These are phyloP conservation scores for Leccinum griseonigrum DNA, from an alignment of 1,284 basidiomycete genomes.

Conservation along the genomic window DNA sequence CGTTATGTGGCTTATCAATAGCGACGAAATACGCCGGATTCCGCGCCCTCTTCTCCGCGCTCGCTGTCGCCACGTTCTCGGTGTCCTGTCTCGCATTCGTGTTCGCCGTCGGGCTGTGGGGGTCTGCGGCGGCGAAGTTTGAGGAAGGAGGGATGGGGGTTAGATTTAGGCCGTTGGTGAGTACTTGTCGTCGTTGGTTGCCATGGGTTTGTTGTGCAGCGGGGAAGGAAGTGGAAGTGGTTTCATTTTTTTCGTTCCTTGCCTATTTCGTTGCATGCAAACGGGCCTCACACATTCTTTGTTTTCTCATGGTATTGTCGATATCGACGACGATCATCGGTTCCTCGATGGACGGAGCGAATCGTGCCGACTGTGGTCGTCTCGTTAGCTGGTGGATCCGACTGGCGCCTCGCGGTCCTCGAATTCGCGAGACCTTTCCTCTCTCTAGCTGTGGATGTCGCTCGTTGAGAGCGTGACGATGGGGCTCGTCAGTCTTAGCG, in stretches of 20 bases:
- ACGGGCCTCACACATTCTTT: too few relatives aligned
- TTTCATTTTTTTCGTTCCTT: too few relatives aligned
- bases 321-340: too few relatives aligned
- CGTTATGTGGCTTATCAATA: conserved; percentile 1
- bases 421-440: too few relatives aligned
- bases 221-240: too few relatives aligned
- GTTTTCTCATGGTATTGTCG: too few relatives aligned
- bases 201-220: too few relatives aligned
- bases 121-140: conserved; percentile 1
- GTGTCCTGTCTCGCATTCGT: conserved; percentile 4
- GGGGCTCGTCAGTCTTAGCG: conserved; percentile 6
- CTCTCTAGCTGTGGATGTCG: conserved; percentile 9
- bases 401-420: too few relatives aligned
- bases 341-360: too few relatives aligned
- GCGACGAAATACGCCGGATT: background rate
- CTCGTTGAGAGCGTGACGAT: conserved; percentile 6
- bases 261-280: too few relatives aligned
- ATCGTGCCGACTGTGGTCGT: too few relatives aligned
- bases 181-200: background rate
- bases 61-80: conserved; percentile 3
- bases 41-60: background rate
- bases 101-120: conserved; percentile 4
- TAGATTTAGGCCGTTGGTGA: conserved; percentile 10
- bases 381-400: too few relatives aligned
- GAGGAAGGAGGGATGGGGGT: background rate